These are phyloP conservation scores for Pulicaria dysenterica DNA, from an alignment of 129 eudicot genomes.

Conservation along the genomic window DNA sequence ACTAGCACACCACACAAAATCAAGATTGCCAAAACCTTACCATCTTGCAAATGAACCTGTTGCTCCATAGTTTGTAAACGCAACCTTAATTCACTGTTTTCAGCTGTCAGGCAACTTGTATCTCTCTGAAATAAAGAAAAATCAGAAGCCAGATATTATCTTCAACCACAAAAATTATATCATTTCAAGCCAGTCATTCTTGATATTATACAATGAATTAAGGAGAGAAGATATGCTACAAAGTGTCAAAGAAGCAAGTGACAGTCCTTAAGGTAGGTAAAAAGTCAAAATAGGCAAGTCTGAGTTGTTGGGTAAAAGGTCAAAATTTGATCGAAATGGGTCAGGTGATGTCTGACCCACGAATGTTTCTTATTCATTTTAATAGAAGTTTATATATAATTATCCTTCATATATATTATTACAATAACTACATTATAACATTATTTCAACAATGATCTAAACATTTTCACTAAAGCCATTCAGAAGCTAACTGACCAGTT, in stretches of 20 bases:
- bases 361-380: constrained; percentile 1
- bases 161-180: neutral
- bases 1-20: constrained; percentile 22
- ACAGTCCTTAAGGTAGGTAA: neutral
- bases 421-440: neutral
- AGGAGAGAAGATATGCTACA: neutral
- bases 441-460: neutral
- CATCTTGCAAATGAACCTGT: constrained; percentile 91
- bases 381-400: neutral
- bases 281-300: too few species aligned
- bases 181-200: constrained; percentile 10
- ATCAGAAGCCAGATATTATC: constrained; percentile 1
- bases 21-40: constrained; percentile 39
- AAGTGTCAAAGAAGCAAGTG: neutral
- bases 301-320: neutral
- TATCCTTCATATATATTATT: neutral
- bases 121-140: constrained; percentile 49
- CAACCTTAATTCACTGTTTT: constrained; percentile 84
- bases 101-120: constrained; percentile 67
- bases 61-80: constrained; percentile 88
- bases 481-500: neutral
- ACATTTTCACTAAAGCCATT: neutral
- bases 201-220: constrained; percentile 1
- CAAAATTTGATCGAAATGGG: neutral
- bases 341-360: neutral